Evolutionary conservation across 2,329 filamentous ascomycete species (phyloP).

Genomic region (Torrubiella hemipterigena): DNA sequence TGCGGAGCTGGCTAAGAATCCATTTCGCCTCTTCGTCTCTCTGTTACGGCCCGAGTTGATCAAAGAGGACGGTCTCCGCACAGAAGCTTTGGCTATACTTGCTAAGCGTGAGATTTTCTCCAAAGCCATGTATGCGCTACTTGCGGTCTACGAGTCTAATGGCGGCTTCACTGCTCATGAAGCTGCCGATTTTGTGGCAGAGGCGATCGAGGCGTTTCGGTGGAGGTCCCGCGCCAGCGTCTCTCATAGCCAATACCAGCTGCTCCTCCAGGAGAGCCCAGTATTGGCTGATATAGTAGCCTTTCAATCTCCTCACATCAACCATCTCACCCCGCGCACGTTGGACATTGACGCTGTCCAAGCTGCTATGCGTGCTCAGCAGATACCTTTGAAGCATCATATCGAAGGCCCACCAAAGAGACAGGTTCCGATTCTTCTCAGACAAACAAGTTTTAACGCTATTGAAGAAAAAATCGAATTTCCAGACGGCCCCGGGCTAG

Average conservation of each 20-base stretch:
- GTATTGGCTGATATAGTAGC: constrained; percentile 34
- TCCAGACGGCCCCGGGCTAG: constrained; percentile 10
- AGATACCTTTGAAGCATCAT: constrained; percentile 31
- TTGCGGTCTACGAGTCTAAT: constrained; percentile 20
- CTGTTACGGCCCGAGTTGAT: constrained; percentile 28
- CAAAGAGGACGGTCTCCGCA: constrained; percentile 10
- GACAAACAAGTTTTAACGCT: constrained; percentile 42
- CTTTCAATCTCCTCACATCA: constrained; percentile 33
- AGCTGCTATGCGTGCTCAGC: constrained; percentile 23
- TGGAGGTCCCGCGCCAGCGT: constrained; percentile 32
- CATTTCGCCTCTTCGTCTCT: constrained; percentile 28
- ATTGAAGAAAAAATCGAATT: constrained; percentile 35
- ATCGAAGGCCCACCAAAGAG: constrained; percentile 39
- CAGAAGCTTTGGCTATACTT: constrained; percentile 21
- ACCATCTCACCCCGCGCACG: constrained; percentile 39
- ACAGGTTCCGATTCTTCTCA: constrained; percentile 31
- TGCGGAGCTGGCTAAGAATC: constrained; percentile 23
- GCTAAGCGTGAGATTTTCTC: constrained; percentile 28
- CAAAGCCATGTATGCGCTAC: constrained; percentile 19
- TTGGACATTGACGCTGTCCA: constrained; percentile 35
- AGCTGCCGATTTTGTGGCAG: constrained; percentile 23
- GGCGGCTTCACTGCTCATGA: constrained; percentile 16
- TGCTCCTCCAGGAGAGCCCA: constrained; percentile 29
- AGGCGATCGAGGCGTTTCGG: constrained; percentile 32
- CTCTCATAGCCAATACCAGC: constrained; percentile 26